Percentiles rank a stretch among this genome's conserved stretches.
Evolutionary conservation across 257 asterid species (phyloP).

Genomic region (Nicotiana tabacum): DNA sequence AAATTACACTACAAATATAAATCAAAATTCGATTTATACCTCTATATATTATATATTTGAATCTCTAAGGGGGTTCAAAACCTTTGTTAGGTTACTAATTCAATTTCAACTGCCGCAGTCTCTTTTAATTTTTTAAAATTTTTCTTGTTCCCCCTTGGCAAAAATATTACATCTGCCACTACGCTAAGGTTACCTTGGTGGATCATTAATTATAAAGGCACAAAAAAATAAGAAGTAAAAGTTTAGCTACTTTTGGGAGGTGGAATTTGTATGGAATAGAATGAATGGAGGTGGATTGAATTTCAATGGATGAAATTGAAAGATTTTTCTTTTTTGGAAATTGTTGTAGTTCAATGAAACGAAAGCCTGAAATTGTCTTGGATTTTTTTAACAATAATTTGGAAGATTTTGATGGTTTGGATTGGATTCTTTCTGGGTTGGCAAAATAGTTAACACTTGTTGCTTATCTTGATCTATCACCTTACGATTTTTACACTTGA

Average conservation of each 20-base stretch:
- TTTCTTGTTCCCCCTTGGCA: too few species aligned
- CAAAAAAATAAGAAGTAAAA: neutral
- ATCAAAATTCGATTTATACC: too few species aligned
- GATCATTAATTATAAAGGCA: neutral
- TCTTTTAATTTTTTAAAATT: too few species aligned
- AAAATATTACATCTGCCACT: too few species aligned
- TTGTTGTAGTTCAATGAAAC: constrained; percentile 11
- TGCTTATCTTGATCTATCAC: constrained; percentile 63
- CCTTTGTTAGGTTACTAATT: too few species aligned
- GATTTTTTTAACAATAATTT: constrained; percentile 1
- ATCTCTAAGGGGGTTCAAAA: too few species aligned
- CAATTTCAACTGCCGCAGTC: too few species aligned
- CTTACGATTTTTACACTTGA: constrained; percentile 32
- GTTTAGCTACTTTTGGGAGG: neutral
- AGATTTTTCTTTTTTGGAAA: neutral
- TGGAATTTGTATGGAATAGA: constrained; percentile 65
- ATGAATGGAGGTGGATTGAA: constrained; percentile 53
- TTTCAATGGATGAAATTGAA: constrained; percentile 60
- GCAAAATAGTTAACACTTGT: constrained; percentile 60
- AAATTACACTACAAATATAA: too few species aligned
- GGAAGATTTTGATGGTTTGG: constrained; percentile 17
- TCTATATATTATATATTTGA: too few species aligned
- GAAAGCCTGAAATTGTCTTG: constrained; percentile 13
- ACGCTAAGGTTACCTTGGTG: too few species aligned
- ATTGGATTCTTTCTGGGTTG: constrained; percentile 28